Evolutionary conservation across 257 asterid genomes (phyloP).

Genomic region (Gardenia jasminoides): DNA sequence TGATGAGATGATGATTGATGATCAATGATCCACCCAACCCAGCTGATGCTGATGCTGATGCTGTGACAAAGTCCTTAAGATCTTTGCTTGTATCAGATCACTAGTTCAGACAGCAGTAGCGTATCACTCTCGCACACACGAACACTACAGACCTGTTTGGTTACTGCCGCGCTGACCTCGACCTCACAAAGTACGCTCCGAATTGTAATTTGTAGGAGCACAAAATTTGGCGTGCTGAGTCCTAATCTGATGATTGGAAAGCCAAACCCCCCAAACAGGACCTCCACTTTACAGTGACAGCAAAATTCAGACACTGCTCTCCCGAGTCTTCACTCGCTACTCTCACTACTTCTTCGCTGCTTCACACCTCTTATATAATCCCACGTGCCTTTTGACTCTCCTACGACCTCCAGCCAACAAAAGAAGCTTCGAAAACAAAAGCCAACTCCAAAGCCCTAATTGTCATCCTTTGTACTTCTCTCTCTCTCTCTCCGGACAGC

Average conservation of each 20-base stretch:
- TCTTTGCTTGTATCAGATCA: not conserved
- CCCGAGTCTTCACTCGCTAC: not conserved
- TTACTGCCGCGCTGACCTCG: constrained; percentile 10
- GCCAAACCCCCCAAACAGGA: constrained; percentile 17
- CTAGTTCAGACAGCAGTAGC: not conserved
- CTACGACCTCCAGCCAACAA: constrained; percentile 24
- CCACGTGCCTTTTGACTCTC: constrained; percentile 47
- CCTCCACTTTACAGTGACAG: not conserved
- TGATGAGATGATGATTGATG: too few relatives aligned
- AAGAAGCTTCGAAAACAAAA: constrained; percentile 45
- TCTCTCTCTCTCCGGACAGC: constrained; percentile 23
- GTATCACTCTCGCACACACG: not conserved
- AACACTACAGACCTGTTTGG: constrained; percentile 6
- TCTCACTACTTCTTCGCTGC: not conserved
- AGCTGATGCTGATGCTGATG: too few relatives aligned
- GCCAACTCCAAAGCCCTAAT: constrained; percentile 37
- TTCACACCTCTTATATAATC: constrained; percentile 7
- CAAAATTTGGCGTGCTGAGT: constrained; percentile 8
- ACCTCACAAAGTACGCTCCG: not conserved
- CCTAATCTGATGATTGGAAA: constrained; percentile 14
- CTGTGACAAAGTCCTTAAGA: too few relatives aligned
- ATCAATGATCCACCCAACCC: not conserved
- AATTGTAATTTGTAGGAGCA: not conserved
- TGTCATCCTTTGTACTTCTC: constrained; percentile 11
- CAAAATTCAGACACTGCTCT: not conserved